Conservation (phyloP, 2,329 filamentous ascomycete species). For the Ophiognomonia clavigignenti-juglandacearum region DNA sequence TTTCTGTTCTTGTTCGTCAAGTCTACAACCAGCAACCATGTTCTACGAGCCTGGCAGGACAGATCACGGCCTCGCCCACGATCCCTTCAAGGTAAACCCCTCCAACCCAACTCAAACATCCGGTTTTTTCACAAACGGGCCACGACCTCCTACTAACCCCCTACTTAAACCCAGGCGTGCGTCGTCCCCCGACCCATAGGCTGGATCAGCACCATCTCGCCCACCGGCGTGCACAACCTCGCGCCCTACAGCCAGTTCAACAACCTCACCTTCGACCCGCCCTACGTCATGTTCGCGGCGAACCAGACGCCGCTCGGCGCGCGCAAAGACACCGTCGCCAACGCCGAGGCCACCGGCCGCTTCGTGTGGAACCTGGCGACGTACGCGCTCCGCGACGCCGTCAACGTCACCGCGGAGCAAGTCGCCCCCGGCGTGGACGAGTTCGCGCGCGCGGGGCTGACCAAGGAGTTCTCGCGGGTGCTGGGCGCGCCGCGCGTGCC, state of each 20-base stretch:
- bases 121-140: no score
- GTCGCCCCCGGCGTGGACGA: constrained; percentile 47
- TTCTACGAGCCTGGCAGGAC: constrained; percentile 15
- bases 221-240: constrained; percentile 44
- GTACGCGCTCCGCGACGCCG: constrained; percentile 47
- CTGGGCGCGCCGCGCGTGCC: constrained; percentile 29
- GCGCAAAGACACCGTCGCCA: constrained; percentile 54
- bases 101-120: no score
- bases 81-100: constrained; percentile 13
- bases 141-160: no score
- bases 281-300: constrained; percentile 57
- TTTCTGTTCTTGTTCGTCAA: background rate
- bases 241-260: constrained; percentile 60
- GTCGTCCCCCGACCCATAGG: constrained; percentile 58
- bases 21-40: background rate
- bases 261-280: constrained; percentile 58
- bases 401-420: constrained; percentile 50
- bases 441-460: constrained; percentile 43
- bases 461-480: constrained; percentile 38
- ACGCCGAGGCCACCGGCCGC: constrained; percentile 49
- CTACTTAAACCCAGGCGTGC: constrained; percentile 35
- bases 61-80: constrained; percentile 10
- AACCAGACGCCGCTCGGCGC: constrained; percentile 44
- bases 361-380: constrained; percentile 59
- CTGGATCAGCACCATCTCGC: constrained; percentile 55